Evolutionary conservation across 495 filamentous ascomycete species (phyloP).

Genomic region (Podospora comata): DNA sequence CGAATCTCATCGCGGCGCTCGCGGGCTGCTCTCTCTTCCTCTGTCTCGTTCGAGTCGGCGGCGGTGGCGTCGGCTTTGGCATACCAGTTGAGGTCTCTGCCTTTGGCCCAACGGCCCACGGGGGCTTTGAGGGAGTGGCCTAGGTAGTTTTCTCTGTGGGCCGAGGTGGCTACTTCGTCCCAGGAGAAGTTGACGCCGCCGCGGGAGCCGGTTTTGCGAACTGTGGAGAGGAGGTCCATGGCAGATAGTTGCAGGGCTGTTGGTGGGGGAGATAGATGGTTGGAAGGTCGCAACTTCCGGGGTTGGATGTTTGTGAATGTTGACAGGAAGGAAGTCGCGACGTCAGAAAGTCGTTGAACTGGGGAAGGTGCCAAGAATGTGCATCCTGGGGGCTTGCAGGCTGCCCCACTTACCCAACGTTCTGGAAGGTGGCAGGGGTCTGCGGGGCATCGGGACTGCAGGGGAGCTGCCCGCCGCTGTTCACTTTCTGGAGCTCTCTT

Average conservation of each 20-base stretch:
- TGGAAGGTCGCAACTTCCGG: background rate
- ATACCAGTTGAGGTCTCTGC: constrained; percentile 86
- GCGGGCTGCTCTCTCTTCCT: constrained; percentile 58
- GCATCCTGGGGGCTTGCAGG: background rate
- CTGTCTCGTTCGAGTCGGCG: constrained; percentile 50
- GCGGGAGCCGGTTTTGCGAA: constrained; percentile 91
- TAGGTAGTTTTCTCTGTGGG: constrained; percentile 94
- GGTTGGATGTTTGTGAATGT: background rate
- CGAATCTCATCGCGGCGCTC: constrained; percentile 76
- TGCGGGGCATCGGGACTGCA: too few species aligned
- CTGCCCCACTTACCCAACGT: background rate
- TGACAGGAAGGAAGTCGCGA: background rate
- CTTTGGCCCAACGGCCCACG: constrained; percentile 93
- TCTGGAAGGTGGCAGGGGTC: background rate
- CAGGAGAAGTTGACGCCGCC: constrained; percentile 95
- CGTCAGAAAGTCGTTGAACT: background rate
- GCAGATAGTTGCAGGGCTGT: constrained; percentile 1
- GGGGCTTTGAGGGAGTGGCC: constrained; percentile 95
- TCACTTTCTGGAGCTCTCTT: background rate
- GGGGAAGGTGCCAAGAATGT: background rate
- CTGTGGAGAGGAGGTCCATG: constrained; percentile 92
- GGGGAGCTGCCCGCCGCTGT: background rate
- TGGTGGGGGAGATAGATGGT: background rate
- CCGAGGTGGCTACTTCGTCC: constrained; percentile 84
- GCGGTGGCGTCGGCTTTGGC: constrained; percentile 60